Percentiles rank a stretch among this genome's conserved stretches.
Conservation (phyloP, 257 asterid genomes). For the Solanum bulbocastanum region DNA sequence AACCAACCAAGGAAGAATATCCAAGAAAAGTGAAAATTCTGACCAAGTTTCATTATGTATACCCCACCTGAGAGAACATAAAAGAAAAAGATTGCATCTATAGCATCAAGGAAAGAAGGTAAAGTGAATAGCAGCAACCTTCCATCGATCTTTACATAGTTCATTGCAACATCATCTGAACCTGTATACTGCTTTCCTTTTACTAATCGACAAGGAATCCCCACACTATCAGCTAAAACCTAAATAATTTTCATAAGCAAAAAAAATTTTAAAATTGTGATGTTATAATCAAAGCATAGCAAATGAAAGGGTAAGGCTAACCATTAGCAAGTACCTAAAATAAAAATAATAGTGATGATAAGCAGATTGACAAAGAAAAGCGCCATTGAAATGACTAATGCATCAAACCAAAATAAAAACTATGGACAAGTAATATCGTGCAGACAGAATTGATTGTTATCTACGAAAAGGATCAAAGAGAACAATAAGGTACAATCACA, state of each 20-base stretch:
- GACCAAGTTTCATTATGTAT: background rate
- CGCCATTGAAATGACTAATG: background rate
- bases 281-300: background rate
- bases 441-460: background rate
- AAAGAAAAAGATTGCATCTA: background rate
- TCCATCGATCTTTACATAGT: slow-evolving; percentile 64
- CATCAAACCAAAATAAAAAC: background rate
- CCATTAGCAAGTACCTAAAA: background rate
- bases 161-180: slow-evolving; percentile 87
- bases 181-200: slow-evolving; percentile 90
- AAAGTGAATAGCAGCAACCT: slow-evolving; percentile 33
- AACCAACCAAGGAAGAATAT: background rate
- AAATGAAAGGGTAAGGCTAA: background rate
- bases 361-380: background rate
- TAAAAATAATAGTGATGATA: background rate
- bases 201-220: slow-evolving; percentile 77
- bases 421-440: background rate
- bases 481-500: background rate
- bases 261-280: background rate
- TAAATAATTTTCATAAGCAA: slow-evolving; percentile 27
- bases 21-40: background rate
- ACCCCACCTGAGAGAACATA: background rate
- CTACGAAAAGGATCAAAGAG: background rate
- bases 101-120: background rate
- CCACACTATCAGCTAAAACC: slow-evolving; percentile 90